Conservation (phyloP, 768 basidiomycete species). For the Asterophora lycoperdoides region DNA sequence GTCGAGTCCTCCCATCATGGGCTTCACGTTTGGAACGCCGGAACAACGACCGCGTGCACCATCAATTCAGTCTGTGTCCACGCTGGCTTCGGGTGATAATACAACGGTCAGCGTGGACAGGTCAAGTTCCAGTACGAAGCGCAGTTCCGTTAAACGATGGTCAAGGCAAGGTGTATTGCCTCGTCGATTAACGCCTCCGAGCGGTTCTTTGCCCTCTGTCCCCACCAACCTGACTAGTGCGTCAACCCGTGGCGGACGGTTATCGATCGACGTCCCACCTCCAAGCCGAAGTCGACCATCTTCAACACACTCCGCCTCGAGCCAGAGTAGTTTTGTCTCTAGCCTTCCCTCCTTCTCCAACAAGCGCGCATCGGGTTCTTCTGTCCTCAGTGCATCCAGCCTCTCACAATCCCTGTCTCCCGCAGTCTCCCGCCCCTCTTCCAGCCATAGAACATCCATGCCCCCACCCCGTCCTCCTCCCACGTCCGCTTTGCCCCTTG, state of each 20-base stretch:
- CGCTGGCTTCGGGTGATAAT: constrained; percentile 38
- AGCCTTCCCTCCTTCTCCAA: constrained; percentile 50
- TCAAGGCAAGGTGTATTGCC: constrained; percentile 50
- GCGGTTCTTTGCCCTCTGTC: constrained; percentile 53
- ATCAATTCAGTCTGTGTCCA: constrained; percentile 44
- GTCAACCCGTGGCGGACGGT: constrained; percentile 13
- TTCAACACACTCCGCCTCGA: constrained; percentile 32
- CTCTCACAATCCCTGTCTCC: constrained; percentile 43
- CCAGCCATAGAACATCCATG: constrained; percentile 57
- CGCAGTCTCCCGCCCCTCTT: constrained; percentile 21
- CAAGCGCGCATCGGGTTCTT: constrained; percentile 51
- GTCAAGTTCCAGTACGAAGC: constrained; percentile 35
- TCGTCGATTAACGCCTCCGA: constrained; percentile 52
- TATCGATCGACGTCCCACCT: constrained; percentile 16
- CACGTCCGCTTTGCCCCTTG: constrained; percentile 63
- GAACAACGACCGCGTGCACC: constrained; percentile 36
- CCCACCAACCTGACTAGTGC: constrained; percentile 26
- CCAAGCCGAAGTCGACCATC: constrained; percentile 35
- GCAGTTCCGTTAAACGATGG: constrained; percentile 41
- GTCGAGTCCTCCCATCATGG: constrained; percentile 21
- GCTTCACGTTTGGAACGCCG: constrained; percentile 33
- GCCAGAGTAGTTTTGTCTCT: constrained; percentile 42
- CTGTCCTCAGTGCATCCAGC: constrained; percentile 41
- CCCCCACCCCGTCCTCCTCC: constrained; percentile 73
- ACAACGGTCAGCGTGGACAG: constrained; percentile 26